Base-by-base conservation (phyloP, 1,284 basidiomycete genomes). In the Melampsora larici-populina region DNA sequence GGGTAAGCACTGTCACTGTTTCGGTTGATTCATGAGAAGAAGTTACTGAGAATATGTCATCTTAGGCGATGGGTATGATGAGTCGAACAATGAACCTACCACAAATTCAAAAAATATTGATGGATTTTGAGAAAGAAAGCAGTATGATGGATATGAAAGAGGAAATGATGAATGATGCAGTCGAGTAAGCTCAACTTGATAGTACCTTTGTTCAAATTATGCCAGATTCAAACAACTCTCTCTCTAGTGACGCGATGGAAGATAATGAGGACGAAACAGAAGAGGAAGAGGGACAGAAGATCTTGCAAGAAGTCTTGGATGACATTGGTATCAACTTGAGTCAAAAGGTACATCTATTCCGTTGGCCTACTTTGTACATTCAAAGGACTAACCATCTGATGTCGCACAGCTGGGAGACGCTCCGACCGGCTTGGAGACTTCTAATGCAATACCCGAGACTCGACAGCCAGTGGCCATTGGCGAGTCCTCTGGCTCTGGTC, bases 131-230 rank as follows among this genome's bases (percentile, higher is more conserved):
- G 86, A 91, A 90, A 82, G 97, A 99, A 85, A 96, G 91, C 80
- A 90, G 92, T 13, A 92, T 91, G 84, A 99, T 99, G 97, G 96
- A 99, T 85, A 99, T 99, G 97, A 99, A 98, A 85, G 97, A 98
- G 85, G 96, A 97, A 84, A 97, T 99, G 92, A 99, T 99, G 96
- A 93, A 91, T 51, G 97, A 99, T 79, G 92, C 95, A 0, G 92
- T 99, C 11, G 97, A 99, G 74, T 77, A 49, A 7, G 74, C 63
- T 40, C 40, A 4, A n/a, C 29, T 13, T 43, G 5, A 43, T 11
- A 64, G 8, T 29, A n/a, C 1, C 29, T 40, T 29, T 65, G 63
- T 1, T 1, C 1, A 2, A 29, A 8, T 18, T 9, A 29, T 40
- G 33, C 33, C 63, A 1, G n/a, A 24, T 36, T 63, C 29, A 33